Evolutionary conservation across 1,284 basidiomycete species (phyloP), one percentile per base, ranked within the genome.

Genomic region (Gomphus bonarii): DNA sequence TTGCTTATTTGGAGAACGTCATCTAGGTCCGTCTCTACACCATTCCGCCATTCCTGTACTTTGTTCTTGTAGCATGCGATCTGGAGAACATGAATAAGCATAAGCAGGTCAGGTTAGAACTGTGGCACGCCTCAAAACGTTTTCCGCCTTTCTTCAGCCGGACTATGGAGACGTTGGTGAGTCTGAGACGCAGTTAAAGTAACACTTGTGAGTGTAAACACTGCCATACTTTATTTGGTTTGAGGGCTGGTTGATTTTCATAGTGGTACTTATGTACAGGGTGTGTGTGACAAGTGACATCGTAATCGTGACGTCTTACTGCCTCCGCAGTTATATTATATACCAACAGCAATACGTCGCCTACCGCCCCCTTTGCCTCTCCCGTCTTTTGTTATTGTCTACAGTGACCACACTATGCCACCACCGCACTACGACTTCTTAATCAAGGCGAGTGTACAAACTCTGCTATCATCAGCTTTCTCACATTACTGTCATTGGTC

Each of bases 31-130:
- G 85, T 95, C 76, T 99, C 95, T 86, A 95, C 88, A 60, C 93
- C 93, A 55, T 82, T 91, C 58, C 95, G 76, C 84, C 89, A 99
- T 71, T 97, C 95, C 63, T 94, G 89, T 20, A 98, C 95, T 74
- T 98, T 98, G 75, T 99, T 99, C 78, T 98, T 97, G 76, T 98
- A 98, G 72, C 95, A 98, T 50, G 95, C 95, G 64, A 99, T 90
- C 91, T 94, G 18, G 50, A 46, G 36, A 20, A n/a, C 53, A 57
- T 58, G 12, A 10, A 14, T 48, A 22, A 48, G 47, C 25, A 48
- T 48, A 18, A 30, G 28, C n/a, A 31, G 16, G 28, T 12, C 44
- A 12, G 36, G 36, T n/a, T n/a, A 8, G 11, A 16, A 14, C 14
- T 22, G 14, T 30, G 12, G 64, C 73, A 53, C 62, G 91, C 91